These are phyloP conservation scores for Fusarium sp. DNA, from an alignment of 2,329 filamentous ascomycete genomes.

Conservation along the genomic window DNA sequence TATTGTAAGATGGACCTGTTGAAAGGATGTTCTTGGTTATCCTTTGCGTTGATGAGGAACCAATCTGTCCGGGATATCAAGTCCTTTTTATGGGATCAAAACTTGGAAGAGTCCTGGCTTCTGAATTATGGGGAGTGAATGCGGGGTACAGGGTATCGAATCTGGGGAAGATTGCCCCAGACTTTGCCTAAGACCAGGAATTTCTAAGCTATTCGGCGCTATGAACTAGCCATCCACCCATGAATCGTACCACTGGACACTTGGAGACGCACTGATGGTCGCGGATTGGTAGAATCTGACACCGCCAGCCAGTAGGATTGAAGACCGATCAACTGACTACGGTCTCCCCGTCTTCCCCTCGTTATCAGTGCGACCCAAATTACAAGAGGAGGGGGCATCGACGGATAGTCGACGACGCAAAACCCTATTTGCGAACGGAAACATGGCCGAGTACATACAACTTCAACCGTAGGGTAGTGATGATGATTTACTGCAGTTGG, in stretches of 20 bases:
- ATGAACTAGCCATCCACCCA: background rate
- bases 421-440: too few relatives aligned
- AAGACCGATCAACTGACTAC: conserved; percentile 18
- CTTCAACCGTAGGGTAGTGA: background rate
- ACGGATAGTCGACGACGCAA: too few relatives aligned
- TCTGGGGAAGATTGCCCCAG: conserved; percentile 26
- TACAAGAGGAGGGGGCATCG: background rate
- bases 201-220: background rate
- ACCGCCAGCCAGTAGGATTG: conserved; percentile 26
- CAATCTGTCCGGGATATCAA: background rate
- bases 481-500: fast-evolving
- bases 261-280: background rate
- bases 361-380: background rate
- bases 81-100: conserved; percentile 27
- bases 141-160: conserved; percentile 34
- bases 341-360: background rate
- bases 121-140: background rate
- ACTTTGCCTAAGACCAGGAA: background rate
- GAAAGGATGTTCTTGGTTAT: background rate
- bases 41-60: background rate
- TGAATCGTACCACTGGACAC: conserved; percentile 2
- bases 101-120: background rate
- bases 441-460: background rate
- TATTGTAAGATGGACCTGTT: background rate
- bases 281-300: background rate